Base-by-base conservation (phyloP, 2,329 filamentous ascomycete species). In the Helminthosporium solani region DNA sequence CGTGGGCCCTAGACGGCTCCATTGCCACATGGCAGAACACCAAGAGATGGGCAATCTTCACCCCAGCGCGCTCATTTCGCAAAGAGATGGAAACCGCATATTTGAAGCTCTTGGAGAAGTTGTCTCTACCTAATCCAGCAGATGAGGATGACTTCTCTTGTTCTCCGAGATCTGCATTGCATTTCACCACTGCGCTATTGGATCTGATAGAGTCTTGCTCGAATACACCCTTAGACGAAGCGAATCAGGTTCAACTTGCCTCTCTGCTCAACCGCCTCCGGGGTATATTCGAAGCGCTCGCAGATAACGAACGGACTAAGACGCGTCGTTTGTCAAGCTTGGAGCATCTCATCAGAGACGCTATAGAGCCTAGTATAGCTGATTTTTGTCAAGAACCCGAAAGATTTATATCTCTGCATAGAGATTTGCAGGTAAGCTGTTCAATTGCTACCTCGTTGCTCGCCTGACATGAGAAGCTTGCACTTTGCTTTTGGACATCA, bases 401-500 rank as follows among this genome's bases (percentile, higher is more conserved):
- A 18, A 40, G 41, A 7, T 53, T 67, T 14, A 50, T 39, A 3
- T 38, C 30, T 2, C 38, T 71, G 14, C 45, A 58, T 2, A 59
- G 53, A 46, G 64, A 70, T 36, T 38, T 71, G 36, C 63, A 68
- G 57, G 68, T 70, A 58, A 27, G 60, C 42, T 3, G 16, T 1
- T 20, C 3, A 16, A 20, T 5, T 18, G 3, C 7, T 21, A 28
- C 25, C 8, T 25, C 15, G n/a, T 11, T 27, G 14, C 15, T 4
- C 23, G 9, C 31, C 50, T 60, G 27, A 64, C 27, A n/a, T 14
- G 8, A 3, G 7, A 38, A 70, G 66, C 54, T 66, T 40, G 57
- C 63, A 3, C 48, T 70, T 12, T 68, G 65, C 44, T 50, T 70
- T 27, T 70, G 65, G 65, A 67, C 61, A 1, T 46, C 49, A 6